phyloP scores from a whole-genome alignment of 345 rosid species.

The Kandelia obovata region DNA sequence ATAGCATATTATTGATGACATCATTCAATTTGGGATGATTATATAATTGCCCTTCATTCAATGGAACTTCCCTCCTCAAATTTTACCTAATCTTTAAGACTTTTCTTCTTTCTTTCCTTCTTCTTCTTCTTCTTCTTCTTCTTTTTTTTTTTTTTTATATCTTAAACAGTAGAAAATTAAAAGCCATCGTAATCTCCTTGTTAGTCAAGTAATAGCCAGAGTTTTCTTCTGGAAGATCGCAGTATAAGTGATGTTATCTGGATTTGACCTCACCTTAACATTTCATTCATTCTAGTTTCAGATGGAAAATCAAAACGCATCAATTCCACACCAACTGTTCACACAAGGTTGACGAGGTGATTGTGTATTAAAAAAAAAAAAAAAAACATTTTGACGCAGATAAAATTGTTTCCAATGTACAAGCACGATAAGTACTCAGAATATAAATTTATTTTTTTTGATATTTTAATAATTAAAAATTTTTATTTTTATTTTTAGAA shows the following conservation, averaged over 20 bases:
- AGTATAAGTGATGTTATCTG: not conserved
- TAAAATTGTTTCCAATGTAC: too few relatives aligned
- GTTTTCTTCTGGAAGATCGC: not conserved
- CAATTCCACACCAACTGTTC: not conserved
- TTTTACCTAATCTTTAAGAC: not conserved
- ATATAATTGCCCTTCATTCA: constrained; percentile 2
- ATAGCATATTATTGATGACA: constrained; percentile 7
- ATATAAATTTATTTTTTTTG: too few relatives aligned
- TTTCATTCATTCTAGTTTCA: not conserved
- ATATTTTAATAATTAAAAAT: too few relatives aligned
- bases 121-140: too few relatives aligned
- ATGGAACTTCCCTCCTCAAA: not conserved
- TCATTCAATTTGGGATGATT: constrained; percentile 13
- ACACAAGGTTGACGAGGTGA: not conserved
- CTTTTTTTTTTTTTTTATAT: too few relatives aligned
- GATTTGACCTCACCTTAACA: too few relatives aligned
- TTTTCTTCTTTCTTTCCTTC: too few relatives aligned
- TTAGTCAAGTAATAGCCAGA: not conserved
- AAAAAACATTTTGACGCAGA: too few relatives aligned
- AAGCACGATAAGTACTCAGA: too few relatives aligned
- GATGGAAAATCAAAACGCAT: not conserved
- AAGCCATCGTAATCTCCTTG: constrained; percentile 2
- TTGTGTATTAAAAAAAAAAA: not conserved
- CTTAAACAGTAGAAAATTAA: not conserved
- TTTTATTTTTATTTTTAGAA: too few relatives aligned